Percentiles rank a stretch among this genome's conserved stretches.
phyloP scores from a whole-genome alignment of 2,329 filamentous ascomycete species.

The Aschersonia sp. region DNA sequence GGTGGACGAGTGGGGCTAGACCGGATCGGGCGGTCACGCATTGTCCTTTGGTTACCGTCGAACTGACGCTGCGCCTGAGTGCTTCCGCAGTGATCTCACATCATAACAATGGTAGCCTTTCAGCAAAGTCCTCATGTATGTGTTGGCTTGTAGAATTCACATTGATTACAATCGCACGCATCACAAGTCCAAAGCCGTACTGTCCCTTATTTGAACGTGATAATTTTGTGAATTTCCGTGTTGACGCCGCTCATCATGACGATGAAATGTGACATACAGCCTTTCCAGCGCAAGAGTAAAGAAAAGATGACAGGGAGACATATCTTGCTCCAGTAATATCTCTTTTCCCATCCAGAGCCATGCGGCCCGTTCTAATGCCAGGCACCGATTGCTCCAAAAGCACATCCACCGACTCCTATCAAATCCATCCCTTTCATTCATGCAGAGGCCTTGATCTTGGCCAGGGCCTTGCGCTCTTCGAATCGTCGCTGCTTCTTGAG shows the following conservation, averaged over 20 bases:
- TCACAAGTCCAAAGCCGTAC: not conserved
- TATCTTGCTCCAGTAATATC: conserved; percentile 1
- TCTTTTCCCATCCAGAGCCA: conserved; percentile 18
- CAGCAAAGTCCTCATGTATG: not conserved
- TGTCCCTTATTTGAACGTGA: not conserved
- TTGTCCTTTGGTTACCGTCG: not conserved
- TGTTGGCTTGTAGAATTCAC: not conserved
- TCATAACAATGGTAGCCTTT: too few species aligned
- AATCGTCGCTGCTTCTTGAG: conserved; percentile 99
- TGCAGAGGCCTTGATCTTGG: conserved; percentile 77
- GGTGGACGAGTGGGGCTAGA: conserved; percentile 21
- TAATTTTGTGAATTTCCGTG: conserved; percentile 41
- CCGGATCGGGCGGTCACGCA: conserved; percentile 24
- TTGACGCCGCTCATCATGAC: conserved; percentile 50
- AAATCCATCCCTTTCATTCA: conserved; percentile 31
- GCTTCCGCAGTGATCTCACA: too few species aligned
- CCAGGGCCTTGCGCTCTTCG: conserved; percentile 91
- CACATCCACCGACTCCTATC: conserved; percentile 11
- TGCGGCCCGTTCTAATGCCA: conserved; percentile 23
- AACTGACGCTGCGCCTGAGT: too few species aligned
- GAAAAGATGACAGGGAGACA: conserved; percentile 27
- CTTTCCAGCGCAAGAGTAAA: conserved; percentile 38
- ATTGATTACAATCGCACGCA: not conserved
- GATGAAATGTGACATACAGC: conserved; percentile 50
- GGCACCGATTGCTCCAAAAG: conserved; percentile 15